phyloP scores from a whole-genome alignment of 768 basidiomycete species.

The Leccinellum albellum region DNA sequence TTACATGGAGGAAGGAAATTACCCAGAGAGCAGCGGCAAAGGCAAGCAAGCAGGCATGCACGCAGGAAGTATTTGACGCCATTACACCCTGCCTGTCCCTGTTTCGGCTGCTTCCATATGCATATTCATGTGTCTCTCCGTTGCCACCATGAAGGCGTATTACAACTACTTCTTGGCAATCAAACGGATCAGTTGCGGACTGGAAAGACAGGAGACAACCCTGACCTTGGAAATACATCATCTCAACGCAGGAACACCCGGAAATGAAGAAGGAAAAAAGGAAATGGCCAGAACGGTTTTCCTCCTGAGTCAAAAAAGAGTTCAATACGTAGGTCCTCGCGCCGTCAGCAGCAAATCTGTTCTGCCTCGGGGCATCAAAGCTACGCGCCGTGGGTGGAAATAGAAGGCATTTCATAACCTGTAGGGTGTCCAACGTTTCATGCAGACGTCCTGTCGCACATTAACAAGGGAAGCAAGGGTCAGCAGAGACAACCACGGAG shows the following conservation, averaged over 20 bases:
- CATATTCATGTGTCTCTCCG: not conserved
- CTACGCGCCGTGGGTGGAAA: constrained; percentile 20
- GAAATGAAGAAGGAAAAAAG: constrained; percentile 21
- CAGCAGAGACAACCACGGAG: constrained; percentile 8
- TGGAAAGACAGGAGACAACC: constrained; percentile 10
- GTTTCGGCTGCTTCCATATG: constrained; percentile 8
- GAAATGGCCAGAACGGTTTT: not conserved
- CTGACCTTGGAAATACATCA: constrained; percentile 11
- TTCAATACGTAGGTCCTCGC: not conserved
- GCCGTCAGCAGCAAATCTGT: not conserved
- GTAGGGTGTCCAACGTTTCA: constrained; percentile 1
- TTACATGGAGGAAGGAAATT: constrained; percentile 12
- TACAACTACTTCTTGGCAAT: not conserved
- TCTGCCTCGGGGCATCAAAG: constrained; percentile 14
- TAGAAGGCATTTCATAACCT: constrained; percentile 18
- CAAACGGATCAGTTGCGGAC: constrained; percentile 15
- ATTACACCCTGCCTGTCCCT: not conserved
- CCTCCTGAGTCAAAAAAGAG: not conserved
- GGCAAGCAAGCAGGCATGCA: not conserved
- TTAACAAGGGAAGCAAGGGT: constrained; percentile 9
- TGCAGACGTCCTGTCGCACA: constrained; percentile 7
- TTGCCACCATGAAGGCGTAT: constrained; percentile 13
- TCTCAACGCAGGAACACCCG: constrained; percentile 11
- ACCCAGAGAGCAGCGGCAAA: not conserved
- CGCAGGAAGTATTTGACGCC: not conserved